Evolutionary conservation across 768 basidiomycete genomes (phyloP).

Genomic region (Suillus ampliporus): DNA sequence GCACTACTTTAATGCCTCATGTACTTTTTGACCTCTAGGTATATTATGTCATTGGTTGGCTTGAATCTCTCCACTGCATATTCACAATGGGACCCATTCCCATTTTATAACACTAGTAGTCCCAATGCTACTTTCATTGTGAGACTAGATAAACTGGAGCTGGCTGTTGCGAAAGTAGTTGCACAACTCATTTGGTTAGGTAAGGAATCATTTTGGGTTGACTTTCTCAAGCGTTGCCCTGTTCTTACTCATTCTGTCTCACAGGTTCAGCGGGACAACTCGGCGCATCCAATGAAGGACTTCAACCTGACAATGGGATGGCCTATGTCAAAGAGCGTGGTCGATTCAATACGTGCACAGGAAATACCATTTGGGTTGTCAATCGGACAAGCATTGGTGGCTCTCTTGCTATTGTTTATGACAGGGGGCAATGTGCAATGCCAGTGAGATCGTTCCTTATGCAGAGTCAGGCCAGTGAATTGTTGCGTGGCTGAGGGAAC

Average conservation of each 20-base stretch:
- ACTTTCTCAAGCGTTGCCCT: background rate
- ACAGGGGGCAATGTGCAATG: constrained; percentile 88
- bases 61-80: background rate
- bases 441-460: constrained; percentile 83
- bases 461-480: constrained; percentile 88
- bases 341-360: constrained; percentile 37
- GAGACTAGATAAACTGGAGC: constrained; percentile 3
- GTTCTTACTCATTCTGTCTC: background rate
- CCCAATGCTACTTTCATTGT: background rate
- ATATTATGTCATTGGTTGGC: constrained; percentile 3
- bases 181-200: constrained; percentile 4
- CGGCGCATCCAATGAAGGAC: background rate
- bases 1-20: background rate
- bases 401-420: constrained; percentile 79
- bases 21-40: background rate
- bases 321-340: background rate
- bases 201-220: background rate
- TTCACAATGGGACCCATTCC: no score
- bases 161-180: background rate
- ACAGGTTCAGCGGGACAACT: background rate
- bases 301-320: background rate
- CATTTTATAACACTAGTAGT: background rate
- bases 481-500: constrained; percentile 83
- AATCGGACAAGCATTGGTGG: constrained; percentile 76
- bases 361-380: constrained; percentile 83